Conservation (phyloP, 371 early-diverging fungal species). For the Rhizomucor miehei region DNA sequence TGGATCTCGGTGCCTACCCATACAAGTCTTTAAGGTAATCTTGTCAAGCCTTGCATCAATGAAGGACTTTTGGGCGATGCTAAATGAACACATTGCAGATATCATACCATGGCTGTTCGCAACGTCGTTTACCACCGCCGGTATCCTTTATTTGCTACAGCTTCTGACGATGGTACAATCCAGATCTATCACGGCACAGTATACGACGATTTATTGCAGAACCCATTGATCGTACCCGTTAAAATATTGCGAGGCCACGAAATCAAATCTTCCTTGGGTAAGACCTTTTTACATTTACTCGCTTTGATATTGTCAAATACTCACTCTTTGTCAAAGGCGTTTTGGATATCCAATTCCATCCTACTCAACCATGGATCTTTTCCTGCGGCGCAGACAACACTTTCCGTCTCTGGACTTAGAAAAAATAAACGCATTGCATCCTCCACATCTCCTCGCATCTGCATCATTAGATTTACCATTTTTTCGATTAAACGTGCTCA, state of each 20-base stretch:
- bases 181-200: conserved; percentile 98
- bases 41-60: no score
- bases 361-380: conserved; percentile 95
- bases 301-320: not conserved
- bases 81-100: conserved; percentile 39
- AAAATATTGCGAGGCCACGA: conserved; percentile 88
- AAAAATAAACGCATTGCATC: conserved; percentile 1
- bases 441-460: not conserved
- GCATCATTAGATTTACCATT: no score
- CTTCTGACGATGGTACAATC: conserved; percentile 90
- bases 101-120: conserved; percentile 88
- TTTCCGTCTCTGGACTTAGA: conserved; percentile 77
- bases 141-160: conserved; percentile 93
- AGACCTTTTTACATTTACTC: not conserved
- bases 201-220: conserved; percentile 88
- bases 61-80: not conserved
- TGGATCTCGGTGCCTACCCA: conserved; percentile 88
- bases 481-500: no score
- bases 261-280: conserved; percentile 69
- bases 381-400: conserved; percentile 77
- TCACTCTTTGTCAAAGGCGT: conserved; percentile 47
- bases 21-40: conserved; percentile 80
- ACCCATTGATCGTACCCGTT: conserved; percentile 97
- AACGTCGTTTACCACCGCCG: conserved; percentile 82
- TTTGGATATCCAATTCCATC: conserved; percentile 89